Evolutionary conservation across 1,284 basidiomycete genomes (phyloP).

Genomic region (Sanghuangporus sanghuang): DNA sequence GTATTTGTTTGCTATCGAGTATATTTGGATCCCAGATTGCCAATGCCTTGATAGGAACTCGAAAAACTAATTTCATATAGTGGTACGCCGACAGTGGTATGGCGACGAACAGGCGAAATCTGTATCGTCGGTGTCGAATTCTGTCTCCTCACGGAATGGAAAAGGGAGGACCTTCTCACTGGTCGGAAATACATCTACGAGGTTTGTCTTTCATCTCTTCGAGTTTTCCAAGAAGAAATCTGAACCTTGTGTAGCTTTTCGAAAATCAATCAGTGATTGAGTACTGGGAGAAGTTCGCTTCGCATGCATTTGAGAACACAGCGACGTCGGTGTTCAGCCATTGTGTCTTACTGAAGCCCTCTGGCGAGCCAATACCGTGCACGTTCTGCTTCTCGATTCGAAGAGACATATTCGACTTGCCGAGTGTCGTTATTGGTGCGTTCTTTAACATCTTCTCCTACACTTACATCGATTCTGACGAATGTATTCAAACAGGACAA

Average conservation of each 20-base stretch:
- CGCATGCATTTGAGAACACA: conserved; percentile 93
- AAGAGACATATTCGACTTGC: conserved; percentile 83
- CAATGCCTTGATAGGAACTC: conserved; percentile 60
- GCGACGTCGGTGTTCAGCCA: conserved; percentile 93
- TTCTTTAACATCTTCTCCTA: conserved; percentile 2
- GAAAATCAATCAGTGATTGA: conserved; percentile 88
- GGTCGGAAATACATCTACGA: conserved; percentile 88
- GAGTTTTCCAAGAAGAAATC: conserved; percentile 6
- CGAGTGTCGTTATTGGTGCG: conserved; percentile 80
- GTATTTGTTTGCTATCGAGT: conserved; percentile 25
- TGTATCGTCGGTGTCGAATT: conserved; percentile 96
- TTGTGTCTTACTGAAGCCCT: conserved; percentile 80
- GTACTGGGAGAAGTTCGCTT: conserved; percentile 94
- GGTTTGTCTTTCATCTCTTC: conserved; percentile 34
- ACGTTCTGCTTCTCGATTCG: conserved; percentile 93
- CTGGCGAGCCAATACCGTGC: conserved; percentile 77
- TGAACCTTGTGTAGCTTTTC: conserved; percentile 53
- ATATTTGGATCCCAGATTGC: neutral
- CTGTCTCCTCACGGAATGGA: conserved; percentile 89
- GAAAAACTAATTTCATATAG: conserved; percentile 97
- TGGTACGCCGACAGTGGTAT: conserved; percentile 99
- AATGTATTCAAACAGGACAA: conserved; percentile 46
- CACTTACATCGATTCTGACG: neutral
- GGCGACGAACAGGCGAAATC: conserved; percentile 97
- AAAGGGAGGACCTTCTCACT: conserved; percentile 75